Evolutionary conservation across 352 stramenopile genomes (phyloP), one percentile per base, ranked within the genome.

Genomic region (Globisporangium paddicum): DNA sequence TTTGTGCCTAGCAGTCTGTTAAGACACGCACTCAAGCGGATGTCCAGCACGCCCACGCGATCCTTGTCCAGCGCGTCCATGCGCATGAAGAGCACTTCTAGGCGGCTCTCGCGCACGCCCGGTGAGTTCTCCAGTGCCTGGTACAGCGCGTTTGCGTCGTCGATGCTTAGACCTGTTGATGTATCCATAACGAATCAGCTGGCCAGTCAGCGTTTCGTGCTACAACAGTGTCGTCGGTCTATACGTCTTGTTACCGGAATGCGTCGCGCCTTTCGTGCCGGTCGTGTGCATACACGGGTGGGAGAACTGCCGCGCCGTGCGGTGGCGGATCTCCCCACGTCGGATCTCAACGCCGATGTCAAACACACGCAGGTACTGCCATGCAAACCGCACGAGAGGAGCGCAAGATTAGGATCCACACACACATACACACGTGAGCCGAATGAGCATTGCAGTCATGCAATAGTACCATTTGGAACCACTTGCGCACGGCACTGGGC

Each of bases 251-350:
- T 28, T 48, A 81, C 73, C 78, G 13, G 77, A 80, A 56, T 88
- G 75, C n/a, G 63, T 69, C 9, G 79, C 83, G 11, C 70, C 77
- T 56, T 82, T 86, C 2, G 65, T 82, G 44, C 81, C 83, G 2
- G 77, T 90, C 25, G 71, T 73, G 65, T 90, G 81, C 71, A 81
- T 77, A 47, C 81, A 88, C 5, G 67, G 56, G 57, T 78, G 77
- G 30, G 30, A 45, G 38, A 81, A 70, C 2, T 45, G 25, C 21
- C 68, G 55, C 8, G 35, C 30, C 3, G 77, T 76, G 2, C 72
- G 67, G 54, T 93, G 83, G 28, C 83, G 77, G 47, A 86, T 68
- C 62, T 93, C 83, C 5, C 81, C 83, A 10, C 83, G 79, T n/a
- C 83, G 81, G 41, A 91, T 78, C 66, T 90, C 68, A 5, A 93